Evolutionary conservation across 2,329 filamentous ascomycete species (phyloP).

Genomic region (Colletotrichum spaethianum): DNA sequence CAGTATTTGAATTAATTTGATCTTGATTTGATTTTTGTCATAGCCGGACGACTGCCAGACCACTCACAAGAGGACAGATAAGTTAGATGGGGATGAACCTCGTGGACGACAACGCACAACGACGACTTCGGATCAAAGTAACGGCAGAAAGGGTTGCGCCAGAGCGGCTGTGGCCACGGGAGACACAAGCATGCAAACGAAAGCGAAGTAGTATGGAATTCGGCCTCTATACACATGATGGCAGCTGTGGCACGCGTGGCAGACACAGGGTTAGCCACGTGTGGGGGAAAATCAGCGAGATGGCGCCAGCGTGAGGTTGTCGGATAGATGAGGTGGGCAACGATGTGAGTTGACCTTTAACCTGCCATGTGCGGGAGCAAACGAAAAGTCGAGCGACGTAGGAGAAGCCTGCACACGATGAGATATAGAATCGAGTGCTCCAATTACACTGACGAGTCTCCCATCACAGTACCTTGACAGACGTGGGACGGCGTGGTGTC

Average conservation of each 20-base stretch:
- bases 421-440: not conserved
- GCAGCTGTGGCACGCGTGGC: slow-evolving; percentile 7
- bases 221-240: not conserved
- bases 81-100: slow-evolving; percentile 30
- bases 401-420: not conserved
- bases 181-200: slow-evolving; percentile 2
- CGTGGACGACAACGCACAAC: slow-evolving; percentile 11
- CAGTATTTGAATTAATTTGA: slow-evolving; percentile 31
- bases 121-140: slow-evolving; percentile 22
- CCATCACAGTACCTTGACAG: not conserved
- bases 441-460: not conserved
- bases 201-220: not conserved
- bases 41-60: slow-evolving; percentile 8
- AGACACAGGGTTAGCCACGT: slow-evolving; percentile 5
- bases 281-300: not conserved
- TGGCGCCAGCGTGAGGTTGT: not conserved
- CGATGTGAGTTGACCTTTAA: slow-evolving; percentile 3
- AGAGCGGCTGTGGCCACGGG: not conserved
- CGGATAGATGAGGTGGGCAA: not conserved
- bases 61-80: slow-evolving; percentile 14
- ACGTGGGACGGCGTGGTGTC: not conserved
- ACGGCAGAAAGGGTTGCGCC: not conserved
- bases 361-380: not conserved
- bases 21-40: slow-evolving; percentile 15
- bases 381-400: not conserved